These are phyloP conservation scores for Malus sylvestris DNA, from an alignment of 306 rosid genomes.

Conservation along the genomic window DNA sequence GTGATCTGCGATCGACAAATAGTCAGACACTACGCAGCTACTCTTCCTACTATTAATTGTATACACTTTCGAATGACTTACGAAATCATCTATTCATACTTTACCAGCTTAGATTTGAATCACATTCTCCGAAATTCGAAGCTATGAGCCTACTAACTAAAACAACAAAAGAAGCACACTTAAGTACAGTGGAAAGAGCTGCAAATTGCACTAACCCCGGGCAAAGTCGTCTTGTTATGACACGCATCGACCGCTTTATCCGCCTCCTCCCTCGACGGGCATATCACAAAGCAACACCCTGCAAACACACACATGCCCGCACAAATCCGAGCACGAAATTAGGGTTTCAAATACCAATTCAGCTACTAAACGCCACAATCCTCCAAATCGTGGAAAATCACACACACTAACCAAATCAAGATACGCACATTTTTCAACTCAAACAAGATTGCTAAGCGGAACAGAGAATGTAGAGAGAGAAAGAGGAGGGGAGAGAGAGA, in stretches of 20 bases:
- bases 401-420: not conserved
- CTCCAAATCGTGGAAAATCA: constrained; percentile 7
- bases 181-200: not conserved
- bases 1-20: not conserved
- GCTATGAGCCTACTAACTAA: not conserved
- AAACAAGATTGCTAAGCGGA: not conserved
- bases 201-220: constrained; percentile 58
- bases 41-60: not conserved
- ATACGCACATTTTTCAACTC: not conserved
- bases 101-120: not conserved
- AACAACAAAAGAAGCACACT: not conserved
- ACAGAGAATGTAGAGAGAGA: not conserved
- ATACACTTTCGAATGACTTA: not conserved
- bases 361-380: constrained; percentile 1
- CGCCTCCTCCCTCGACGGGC: constrained; percentile 91
- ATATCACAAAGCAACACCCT: constrained; percentile 92
- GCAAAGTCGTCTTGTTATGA: constrained; percentile 82
- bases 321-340: constrained; percentile 14
- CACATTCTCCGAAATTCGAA: constrained; percentile 6
- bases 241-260: constrained; percentile 97
- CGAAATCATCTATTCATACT: not conserved
- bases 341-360: constrained; percentile 24
- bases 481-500: not conserved
- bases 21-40: not conserved
- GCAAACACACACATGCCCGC: not conserved